phyloP scores from a whole-genome alignment of 345 rosid genomes.

The Bruguiera parviflora region DNA sequence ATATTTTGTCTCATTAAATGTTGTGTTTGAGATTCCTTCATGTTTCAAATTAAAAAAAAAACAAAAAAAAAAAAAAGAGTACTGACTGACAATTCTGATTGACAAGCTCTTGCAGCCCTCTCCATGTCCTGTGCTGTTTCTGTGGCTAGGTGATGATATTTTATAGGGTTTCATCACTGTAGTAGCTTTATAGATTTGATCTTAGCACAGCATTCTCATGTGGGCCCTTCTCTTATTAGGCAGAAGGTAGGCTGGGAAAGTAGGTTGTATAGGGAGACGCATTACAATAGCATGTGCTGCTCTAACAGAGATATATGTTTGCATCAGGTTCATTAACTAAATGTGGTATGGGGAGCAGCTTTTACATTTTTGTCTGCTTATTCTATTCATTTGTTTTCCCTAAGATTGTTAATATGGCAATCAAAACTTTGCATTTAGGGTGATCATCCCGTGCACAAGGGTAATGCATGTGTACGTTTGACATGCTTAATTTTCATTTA shows the following conservation, averaged over 20 bases:
- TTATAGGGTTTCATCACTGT: too few species aligned
- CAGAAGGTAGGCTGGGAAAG: neutral
- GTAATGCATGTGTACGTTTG: neutral
- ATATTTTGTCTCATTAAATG: too few species aligned
- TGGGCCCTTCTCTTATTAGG: too few species aligned
- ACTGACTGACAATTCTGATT: too few species aligned
- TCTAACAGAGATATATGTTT: neutral
- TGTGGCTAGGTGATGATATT: neutral
- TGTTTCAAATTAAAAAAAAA: too few species aligned
- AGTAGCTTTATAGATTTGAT: too few species aligned
- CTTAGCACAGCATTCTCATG: too few species aligned
- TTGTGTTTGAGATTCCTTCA: too few species aligned
- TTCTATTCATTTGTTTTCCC: neutral
- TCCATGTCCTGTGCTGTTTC: neutral
- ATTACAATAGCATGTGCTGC: neutral
- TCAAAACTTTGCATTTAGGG: neutral
- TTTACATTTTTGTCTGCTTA: neutral
- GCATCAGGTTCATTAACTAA: neutral
- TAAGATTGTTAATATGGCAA: neutral
- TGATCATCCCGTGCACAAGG: neutral
- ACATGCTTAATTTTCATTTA: neutral
- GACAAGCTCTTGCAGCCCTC: neutral
- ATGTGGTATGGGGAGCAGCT: neutral
- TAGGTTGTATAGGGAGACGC: too few species aligned
- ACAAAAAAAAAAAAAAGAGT: neutral